These are phyloP conservation scores for Eucalyptus sideroxylon DNA, from an alignment of 345 rosid species.

Conservation along the genomic window DNA sequence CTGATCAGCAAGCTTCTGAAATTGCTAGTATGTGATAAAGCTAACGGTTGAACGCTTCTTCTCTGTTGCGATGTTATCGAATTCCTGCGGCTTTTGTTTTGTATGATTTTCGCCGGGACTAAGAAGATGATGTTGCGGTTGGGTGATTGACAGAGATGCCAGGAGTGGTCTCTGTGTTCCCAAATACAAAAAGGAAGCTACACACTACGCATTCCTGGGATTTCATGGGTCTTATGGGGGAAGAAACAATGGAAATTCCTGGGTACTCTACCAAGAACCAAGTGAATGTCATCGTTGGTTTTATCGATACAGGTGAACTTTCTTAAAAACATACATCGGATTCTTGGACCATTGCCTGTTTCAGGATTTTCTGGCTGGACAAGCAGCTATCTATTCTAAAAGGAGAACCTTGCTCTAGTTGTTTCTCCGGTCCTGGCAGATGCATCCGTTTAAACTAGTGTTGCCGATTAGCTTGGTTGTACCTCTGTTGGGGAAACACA, in stretches of 20 bases:
- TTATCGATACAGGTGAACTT: conserved; percentile 37
- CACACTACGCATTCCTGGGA: conserved; percentile 59
- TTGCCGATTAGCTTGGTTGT: background rate
- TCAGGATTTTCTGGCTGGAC: background rate
- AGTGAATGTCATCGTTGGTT: conserved; percentile 32
- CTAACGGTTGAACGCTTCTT: background rate
- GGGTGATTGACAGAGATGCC: conserved; percentile 22
- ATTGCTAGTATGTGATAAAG: conserved; percentile 14
- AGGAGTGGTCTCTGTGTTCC: conserved; percentile 42
- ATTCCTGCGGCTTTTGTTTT: background rate
- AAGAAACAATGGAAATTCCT: conserved; percentile 36
- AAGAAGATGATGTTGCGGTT: background rate
- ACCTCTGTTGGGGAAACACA: background rate
- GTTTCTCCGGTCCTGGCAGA: background rate
- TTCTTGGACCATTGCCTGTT: background rate
- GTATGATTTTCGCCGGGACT: background rate
- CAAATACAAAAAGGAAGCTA: conserved; percentile 29
- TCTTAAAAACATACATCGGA: background rate
- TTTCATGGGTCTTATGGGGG: conserved; percentile 38
- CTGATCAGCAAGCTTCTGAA: conserved; percentile 24
- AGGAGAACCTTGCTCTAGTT: background rate
- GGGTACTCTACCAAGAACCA: conserved; percentile 42
- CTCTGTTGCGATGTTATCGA: background rate
- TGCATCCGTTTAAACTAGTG: background rate
- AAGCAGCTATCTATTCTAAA: background rate